Conservation (phyloP, 208 protist genomes). For the Trypanosoma melophagium region DNA sequence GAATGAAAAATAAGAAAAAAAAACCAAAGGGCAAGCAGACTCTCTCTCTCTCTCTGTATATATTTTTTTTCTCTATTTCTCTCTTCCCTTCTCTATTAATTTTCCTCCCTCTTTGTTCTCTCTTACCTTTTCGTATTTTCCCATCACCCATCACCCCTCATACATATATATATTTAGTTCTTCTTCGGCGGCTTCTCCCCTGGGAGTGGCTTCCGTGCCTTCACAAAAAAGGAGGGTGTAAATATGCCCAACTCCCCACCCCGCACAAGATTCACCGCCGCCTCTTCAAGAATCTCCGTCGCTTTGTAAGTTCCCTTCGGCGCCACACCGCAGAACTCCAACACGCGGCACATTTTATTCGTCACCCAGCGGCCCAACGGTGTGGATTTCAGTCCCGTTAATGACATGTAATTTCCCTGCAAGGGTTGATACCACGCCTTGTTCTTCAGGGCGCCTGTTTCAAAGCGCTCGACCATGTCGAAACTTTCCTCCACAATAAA, state of each 20-base stretch:
- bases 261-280: conserved; percentile 84
- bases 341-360: conserved; percentile 66
- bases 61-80: conserved; percentile 6
- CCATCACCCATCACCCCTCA: not conserved
- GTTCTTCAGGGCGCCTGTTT: conserved; percentile 69
- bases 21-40: not conserved
- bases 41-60: not conserved
- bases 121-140: conserved; percentile 2
- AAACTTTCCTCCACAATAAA: conserved; percentile 90
- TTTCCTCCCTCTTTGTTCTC: not conserved
- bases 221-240: conserved; percentile 90
- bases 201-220: conserved; percentile 82
- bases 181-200: not conserved
- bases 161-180: not conserved
- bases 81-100: conserved; percentile 10
- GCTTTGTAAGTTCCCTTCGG: conserved; percentile 81
- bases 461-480: conserved; percentile 64
- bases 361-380: conserved; percentile 81
- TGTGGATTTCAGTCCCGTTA: conserved; percentile 79
- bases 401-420: conserved; percentile 58
- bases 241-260: conserved; percentile 92
- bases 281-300: conserved; percentile 87
- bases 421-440: conserved; percentile 91
- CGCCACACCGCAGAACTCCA: conserved; percentile 77
- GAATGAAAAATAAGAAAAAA: not conserved